These are phyloP conservation scores for Thuidium tamariscinum DNA, from an alignment of 225 moss, liverwort and hornwort species.

Conservation along the genomic window DNA sequence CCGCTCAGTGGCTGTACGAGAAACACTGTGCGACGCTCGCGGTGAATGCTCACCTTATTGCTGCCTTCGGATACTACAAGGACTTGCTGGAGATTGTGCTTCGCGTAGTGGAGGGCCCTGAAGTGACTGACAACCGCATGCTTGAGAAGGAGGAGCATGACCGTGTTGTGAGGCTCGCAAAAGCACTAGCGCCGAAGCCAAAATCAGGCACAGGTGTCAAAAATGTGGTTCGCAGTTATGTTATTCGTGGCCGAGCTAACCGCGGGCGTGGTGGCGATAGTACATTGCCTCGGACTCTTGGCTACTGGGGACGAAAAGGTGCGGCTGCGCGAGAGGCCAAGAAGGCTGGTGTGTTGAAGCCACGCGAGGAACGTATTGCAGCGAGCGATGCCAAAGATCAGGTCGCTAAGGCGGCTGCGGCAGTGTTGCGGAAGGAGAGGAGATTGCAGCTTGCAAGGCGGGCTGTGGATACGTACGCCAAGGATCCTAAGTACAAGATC, in stretches of 20 bases:
- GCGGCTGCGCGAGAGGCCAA: conserved; percentile 46
- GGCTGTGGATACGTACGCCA: conserved; percentile 18
- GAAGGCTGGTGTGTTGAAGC: conserved; percentile 36
- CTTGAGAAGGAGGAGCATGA: conserved; percentile 33
- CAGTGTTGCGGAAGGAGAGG: conserved; percentile 32
- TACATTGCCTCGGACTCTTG: neutral
- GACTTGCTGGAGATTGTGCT: conserved; percentile 68
- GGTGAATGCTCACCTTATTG: conserved; percentile 36
- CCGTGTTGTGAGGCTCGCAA: neutral
- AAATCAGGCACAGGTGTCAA: neutral
- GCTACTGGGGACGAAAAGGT: conserved; percentile 73
- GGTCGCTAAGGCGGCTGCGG: conserved; percentile 27
- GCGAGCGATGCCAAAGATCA: conserved; percentile 44
- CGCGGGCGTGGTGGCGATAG: neutral
- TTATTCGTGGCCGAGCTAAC: neutral
- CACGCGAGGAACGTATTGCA: conserved; percentile 61
- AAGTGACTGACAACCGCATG: conserved; percentile 25
- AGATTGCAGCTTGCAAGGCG: conserved; percentile 26
- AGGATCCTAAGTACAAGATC: conserved; percentile 29
- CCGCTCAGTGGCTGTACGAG: conserved; percentile 57
- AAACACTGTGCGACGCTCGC: conserved; percentile 52
- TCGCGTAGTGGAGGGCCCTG: conserved; percentile 51
- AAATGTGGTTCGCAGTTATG: neutral
- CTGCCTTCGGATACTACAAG: conserved; percentile 73
- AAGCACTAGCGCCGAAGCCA: neutral